Base-by-base conservation (phyloP, 2,329 filamentous ascomycete genomes). In the Fusarium proliferatum region DNA sequence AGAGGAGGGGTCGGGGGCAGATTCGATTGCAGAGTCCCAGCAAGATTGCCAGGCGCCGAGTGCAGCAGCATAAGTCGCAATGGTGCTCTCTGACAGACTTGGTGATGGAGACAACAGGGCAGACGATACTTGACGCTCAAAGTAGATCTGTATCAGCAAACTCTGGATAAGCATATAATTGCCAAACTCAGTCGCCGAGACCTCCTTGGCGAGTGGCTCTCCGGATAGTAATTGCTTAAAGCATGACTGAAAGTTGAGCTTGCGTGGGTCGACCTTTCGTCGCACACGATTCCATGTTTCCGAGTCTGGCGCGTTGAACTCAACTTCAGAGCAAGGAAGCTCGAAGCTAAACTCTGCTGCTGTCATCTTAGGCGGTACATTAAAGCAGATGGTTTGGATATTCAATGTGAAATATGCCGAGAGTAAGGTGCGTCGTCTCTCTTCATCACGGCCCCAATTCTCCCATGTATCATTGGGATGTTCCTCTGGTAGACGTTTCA, bases 91-190 rank as follows among this genome's bases (percentile, higher is more conserved):
- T 6, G 58, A 41, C 6, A 41, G 21, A 39, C 46, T 42, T 55
- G 58, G 46, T 2, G 28, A 34, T 26, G 21, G 10, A n/a, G 51
- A 28, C 13, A 51, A 48, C 16, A 59, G 21, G 10, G 69, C 57
- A 28, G 56, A 58, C 8, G 56, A 58, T 12, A 58, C 33, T 16
- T 71, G 66, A 19, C 69, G 69, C 13, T 56, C 63, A 28, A 52
- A 64, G 28, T 64, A 72, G n/a, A 72, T 64, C 28, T 72, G 63
- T 13, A 60, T 43, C 30, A 67, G 46, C 6, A 72, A 58, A 16
- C 58, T 65, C 15, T 72, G 69, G 5, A 72, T 71, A 1, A 72
- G 64, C n/a, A 59, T 30, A 23, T 72, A 72, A 48, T 72, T 72
- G 4, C 67, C 69, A 45, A 71, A 68, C 10, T 64, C 57, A 12